phyloP scores from a whole-genome alignment of 2,329 filamentous ascomycete species.

The Phialophora chinensis region DNA sequence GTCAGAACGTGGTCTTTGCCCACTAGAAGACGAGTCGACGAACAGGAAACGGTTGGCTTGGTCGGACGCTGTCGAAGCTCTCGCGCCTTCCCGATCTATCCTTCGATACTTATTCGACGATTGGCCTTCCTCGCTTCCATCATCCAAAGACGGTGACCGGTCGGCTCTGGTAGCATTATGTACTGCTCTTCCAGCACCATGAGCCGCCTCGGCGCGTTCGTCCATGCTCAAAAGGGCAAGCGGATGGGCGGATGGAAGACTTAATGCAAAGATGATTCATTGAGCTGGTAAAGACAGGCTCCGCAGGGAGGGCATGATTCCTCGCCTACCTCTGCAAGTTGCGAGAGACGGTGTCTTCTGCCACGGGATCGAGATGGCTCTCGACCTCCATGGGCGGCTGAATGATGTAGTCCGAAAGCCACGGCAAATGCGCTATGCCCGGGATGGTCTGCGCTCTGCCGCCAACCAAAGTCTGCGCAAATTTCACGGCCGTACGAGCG shows the following conservation, averaged over 20 bases:
- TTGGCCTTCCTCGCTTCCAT: conserved; percentile 11
- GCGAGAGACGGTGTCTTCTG: conserved; percentile 1
- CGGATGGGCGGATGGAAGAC: conserved; percentile 3
- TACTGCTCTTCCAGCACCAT: conserved; percentile 4
- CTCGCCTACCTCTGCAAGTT: conserved; percentile 12
- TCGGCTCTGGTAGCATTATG: conserved; percentile 13
- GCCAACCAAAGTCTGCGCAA: conserved; percentile 11
- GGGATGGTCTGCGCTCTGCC: not conserved
- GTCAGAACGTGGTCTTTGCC: conserved; percentile 26
- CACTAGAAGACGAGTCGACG: conserved; percentile 26
- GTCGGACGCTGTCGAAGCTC: conserved; percentile 14
- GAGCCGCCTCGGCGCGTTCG: conserved; percentile 13
- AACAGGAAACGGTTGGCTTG: conserved; percentile 26
- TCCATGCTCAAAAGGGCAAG: conserved; percentile 30
- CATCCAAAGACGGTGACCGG: conserved; percentile 11
- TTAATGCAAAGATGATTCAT: conserved; percentile 25
- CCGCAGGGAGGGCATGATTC: conserved; percentile 12
- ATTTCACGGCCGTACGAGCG: not conserved
- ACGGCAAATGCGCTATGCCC: not conserved
- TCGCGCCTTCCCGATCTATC: conserved; percentile 21
- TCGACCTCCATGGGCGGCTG: conserved; percentile 11
- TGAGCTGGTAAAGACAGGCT: conserved; percentile 12
- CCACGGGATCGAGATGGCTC: not conserved
- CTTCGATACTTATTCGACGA: conserved; percentile 26
- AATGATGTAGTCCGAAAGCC: conserved; percentile 12